Conservation (phyloP, 2,329 filamentous ascomycete species). For the Seiridium cupressi region DNA sequence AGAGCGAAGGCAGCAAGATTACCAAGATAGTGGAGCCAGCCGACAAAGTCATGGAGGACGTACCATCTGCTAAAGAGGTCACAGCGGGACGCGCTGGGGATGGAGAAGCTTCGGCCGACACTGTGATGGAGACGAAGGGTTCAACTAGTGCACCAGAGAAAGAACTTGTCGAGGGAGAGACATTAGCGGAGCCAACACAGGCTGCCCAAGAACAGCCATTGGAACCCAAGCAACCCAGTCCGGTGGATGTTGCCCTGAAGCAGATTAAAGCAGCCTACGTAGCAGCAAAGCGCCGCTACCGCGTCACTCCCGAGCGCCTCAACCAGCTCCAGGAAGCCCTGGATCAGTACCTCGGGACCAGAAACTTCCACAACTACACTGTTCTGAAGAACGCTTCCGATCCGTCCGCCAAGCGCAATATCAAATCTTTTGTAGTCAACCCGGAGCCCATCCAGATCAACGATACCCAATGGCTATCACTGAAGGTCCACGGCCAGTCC, state of each 20-base stretch:
- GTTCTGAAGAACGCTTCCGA: slow-evolving; percentile 82
- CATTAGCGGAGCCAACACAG: background rate
- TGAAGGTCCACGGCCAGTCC: slow-evolving; percentile 95
- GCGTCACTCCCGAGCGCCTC: slow-evolving; percentile 70
- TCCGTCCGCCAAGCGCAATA: slow-evolving; percentile 82
- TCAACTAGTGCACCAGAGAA: background rate
- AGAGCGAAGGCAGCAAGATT: slow-evolving; percentile 2
- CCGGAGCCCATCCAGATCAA: slow-evolving; percentile 76
- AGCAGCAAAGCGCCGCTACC: slow-evolving; percentile 79
- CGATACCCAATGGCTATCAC: slow-evolving; percentile 90
- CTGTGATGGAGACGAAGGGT: background rate
- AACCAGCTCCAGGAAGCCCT: slow-evolving; percentile 74
- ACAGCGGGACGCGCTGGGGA: background rate
- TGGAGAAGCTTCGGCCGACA: background rate
- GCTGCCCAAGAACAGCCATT: slow-evolving; percentile 28
- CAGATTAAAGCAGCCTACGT: slow-evolving; percentile 81
- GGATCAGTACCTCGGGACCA: slow-evolving; percentile 75
- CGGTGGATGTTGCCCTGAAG: slow-evolving; percentile 65
- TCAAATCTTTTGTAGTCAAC: slow-evolving; percentile 87
- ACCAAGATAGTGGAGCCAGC: slow-evolving; percentile 10
- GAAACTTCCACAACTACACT: slow-evolving; percentile 97
- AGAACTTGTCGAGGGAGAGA: slow-evolving; percentile 5
- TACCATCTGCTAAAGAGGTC: slow-evolving; percentile 17
- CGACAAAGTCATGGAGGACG: slow-evolving; percentile 13
- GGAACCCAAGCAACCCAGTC: slow-evolving; percentile 28